These are phyloP conservation scores for Phanerochaete sordida DNA, from an alignment of 768 basidiomycete genomes.

Conservation along the genomic window DNA sequence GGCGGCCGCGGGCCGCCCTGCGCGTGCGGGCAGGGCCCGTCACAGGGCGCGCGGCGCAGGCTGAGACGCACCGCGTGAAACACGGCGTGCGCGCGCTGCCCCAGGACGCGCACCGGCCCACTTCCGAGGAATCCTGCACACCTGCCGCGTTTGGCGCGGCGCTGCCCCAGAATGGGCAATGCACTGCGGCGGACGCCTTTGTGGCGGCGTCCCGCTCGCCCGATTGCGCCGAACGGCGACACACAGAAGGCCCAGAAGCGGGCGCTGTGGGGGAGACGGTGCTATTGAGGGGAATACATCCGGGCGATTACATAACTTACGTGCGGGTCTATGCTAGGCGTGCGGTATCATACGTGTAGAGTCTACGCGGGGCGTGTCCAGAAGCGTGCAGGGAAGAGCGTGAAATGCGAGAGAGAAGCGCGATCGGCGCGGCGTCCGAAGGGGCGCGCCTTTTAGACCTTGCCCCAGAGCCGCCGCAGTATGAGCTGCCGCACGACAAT, in stretches of 20 bases:
- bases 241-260: background rate
- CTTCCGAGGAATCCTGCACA: background rate
- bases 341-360: background rate
- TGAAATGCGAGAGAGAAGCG: background rate
- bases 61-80: background rate
- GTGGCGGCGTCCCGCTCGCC: background rate
- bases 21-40: background rate
- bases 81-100: background rate
- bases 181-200: background rate
- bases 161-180: background rate
- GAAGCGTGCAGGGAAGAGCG: background rate
- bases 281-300: background rate
- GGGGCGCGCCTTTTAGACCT: slow-evolving; percentile 8
- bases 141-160: background rate
- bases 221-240: background rate
- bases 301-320: slow-evolving; percentile 3
- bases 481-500: slow-evolving; percentile 37
- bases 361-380: background rate
- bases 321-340: slow-evolving; percentile 1
- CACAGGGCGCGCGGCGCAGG: background rate
- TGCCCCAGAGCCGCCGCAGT: slow-evolving; percentile 38
- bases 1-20: too few relatives aligned
- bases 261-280: background rate
- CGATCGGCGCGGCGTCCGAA: background rate
- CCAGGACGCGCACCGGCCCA: background rate